Percentiles rank a stretch among this genome's conserved stretches.
phyloP scores from a whole-genome alignment of 306 rosid genomes.

The Vigna mungo region DNA sequence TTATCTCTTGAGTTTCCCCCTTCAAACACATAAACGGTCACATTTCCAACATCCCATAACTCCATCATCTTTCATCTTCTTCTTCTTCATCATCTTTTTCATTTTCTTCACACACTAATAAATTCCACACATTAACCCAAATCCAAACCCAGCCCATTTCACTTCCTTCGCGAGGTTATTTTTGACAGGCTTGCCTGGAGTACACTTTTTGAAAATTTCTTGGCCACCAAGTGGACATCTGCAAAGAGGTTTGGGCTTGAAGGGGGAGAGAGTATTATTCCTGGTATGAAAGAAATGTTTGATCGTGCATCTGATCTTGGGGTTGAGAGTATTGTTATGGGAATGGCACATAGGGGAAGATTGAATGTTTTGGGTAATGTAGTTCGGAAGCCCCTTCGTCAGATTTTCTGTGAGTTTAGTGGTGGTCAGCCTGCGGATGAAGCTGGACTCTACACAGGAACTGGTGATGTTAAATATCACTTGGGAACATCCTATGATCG shows the following conservation, averaged over 20 bases:
- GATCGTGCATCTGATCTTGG: constrained; percentile 89
- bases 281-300: constrained; percentile 97
- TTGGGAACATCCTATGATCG: constrained; percentile 95
- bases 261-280: constrained; percentile 91
- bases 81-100: too few relatives aligned
- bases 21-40: too few relatives aligned
- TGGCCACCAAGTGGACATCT: constrained; percentile 93
- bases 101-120: too few relatives aligned
- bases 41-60: too few relatives aligned
- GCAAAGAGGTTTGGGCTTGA: constrained; percentile 97
- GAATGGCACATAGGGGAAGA: constrained; percentile 96
- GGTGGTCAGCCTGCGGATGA: constrained; percentile 85
- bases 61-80: too few relatives aligned
- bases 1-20: too few relatives aligned
- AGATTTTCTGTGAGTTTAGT: constrained; percentile 87
- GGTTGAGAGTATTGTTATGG: constrained; percentile 92
- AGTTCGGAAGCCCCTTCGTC: constrained; percentile 89
- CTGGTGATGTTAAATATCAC: constrained; percentile 98
- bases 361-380: constrained; percentile 92
- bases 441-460: constrained; percentile 89
- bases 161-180: too few relatives aligned
- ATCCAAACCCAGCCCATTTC: too few relatives aligned
- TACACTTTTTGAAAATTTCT: constrained; percentile 89
- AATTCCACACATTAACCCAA: too few relatives aligned
- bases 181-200: constrained; percentile 96